Evolutionary conservation across 805 yeast genomes (phyloP).

Genomic region (Kluyveromyces siamensis): DNA sequence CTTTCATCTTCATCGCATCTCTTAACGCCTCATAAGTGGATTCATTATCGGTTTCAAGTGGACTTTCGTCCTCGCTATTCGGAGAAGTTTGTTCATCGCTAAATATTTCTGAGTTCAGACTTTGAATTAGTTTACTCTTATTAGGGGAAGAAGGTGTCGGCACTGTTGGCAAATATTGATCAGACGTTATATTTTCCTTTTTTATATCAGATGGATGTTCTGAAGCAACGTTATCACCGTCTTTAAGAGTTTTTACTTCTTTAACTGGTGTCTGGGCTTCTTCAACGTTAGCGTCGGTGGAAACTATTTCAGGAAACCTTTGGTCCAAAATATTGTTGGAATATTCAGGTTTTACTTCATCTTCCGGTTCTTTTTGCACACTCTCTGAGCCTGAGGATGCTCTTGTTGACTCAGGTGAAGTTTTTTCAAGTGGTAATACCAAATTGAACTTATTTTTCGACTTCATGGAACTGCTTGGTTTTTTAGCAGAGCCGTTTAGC

Average conservation of each 20-base stretch:
- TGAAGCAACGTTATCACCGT: neutral
- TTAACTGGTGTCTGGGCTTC: neutral
- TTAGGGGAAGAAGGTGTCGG: conserved; percentile 1
- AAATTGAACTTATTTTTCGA: conserved; percentile 3
- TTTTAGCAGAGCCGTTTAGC: conserved; percentile 5
- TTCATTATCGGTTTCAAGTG: conserved; percentile 12
- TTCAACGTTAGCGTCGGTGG: neutral
- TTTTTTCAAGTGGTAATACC: conserved; percentile 4
- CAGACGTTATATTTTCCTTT: neutral
- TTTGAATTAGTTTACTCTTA: neutral
- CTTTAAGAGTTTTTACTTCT: neutral
- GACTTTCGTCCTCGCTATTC: conserved; percentile 2
- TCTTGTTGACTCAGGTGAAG: neutral
- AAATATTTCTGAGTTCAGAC: neutral
- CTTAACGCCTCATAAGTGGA: conserved; percentile 16
- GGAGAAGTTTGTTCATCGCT: neutral
- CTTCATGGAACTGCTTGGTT: neutral
- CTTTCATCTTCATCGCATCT: conserved; percentile 7
- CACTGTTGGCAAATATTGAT: neutral
- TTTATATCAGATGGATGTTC: neutral
- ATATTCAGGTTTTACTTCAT: neutral
- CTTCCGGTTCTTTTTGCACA: no score
- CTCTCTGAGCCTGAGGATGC: neutral
- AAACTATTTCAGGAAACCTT: neutral
- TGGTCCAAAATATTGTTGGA: neutral